phyloP scores from a whole-genome alignment of 805 yeast genomes.

The Ogataea neopini region DNA sequence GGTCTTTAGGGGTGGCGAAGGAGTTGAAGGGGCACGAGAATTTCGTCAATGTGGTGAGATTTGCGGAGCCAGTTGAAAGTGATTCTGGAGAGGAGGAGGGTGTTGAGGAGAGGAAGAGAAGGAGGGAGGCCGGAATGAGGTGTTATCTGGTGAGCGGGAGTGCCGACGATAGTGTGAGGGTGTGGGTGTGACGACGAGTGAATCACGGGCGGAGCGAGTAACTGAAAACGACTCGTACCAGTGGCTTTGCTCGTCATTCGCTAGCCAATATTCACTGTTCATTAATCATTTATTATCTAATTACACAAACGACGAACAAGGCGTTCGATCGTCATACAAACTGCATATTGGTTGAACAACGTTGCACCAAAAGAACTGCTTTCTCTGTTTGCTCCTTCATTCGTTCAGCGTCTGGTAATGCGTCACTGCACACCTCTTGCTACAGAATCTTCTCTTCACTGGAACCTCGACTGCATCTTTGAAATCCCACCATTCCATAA shows the following conservation, averaged over 20 bases:
- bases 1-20: constrained; percentile 28
- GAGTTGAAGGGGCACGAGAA: constrained; percentile 67
- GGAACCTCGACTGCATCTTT: constrained; percentile 51
- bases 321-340: too few relatives aligned
- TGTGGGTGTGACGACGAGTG: constrained; percentile 46
- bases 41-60: constrained; percentile 63
- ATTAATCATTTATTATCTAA: too few relatives aligned
- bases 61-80: constrained; percentile 46
- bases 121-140: constrained; percentile 50
- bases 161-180: constrained; percentile 52
- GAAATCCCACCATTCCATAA: constrained; percentile 69
- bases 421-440: constrained; percentile 45
- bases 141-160: constrained; percentile 66
- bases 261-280: too few relatives aligned
- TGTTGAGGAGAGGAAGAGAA: constrained; percentile 7
- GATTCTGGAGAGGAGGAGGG: constrained; percentile 10
- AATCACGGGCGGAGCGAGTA: neutral
- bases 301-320: too few relatives aligned
- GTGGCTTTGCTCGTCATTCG: neutral
- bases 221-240: neutral
- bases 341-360: too few relatives aligned
- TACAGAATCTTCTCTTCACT: constrained; percentile 55
- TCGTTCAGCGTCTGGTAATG: constrained; percentile 30
- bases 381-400: neutral
- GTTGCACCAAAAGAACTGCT: too few relatives aligned